Base-by-base conservation (phyloP, 352 stramenopile genomes). In the Phytophthora nicotianae region DNA sequence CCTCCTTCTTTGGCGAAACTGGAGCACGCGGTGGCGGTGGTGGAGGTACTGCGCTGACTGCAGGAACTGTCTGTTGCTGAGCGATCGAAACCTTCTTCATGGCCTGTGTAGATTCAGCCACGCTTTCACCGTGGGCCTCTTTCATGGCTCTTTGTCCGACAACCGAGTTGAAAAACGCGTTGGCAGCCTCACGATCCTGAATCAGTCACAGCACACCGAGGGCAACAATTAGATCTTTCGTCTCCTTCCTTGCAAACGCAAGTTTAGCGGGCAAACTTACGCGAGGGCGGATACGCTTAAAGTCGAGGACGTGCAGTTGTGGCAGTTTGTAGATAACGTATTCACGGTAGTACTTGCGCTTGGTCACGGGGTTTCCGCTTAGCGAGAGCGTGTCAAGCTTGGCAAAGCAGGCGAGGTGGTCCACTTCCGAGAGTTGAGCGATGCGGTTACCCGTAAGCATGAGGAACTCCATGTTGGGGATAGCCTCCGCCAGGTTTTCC, bases 361-460 rank as follows among this genome's bases (percentile, higher is more conserved):
- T 91, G n/a, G 77, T 80, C 33, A 98, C 88, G 5, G 92, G 91
- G 70, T 98, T 98, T 27, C 90, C 90, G 20, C 84, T 62, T 16
- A 98, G 74, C 56, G 77, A 89, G 19, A 95, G 71, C 42, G 86
- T 95, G 65, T 91, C 83, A 41, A 98, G 81, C 70, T 97, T 93
- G 42, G 68, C 50, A 41, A 97, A 93, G 41, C 68, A 71, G 20
- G 59, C 71, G 24, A 98, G 75, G 29, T 79, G 72, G 50, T 97
- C 90, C 4, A 98, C 65, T 65, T 98, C 90, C 11, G 75, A 74
- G 7, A 98, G 58, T 37, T 89, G 77, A 13, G 72, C 66, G 21
- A 98, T 82, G 56, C 75, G 75, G 75, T 98, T 98, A 52, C 90
- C 89, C 52, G 90, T 97, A 45, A 98, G 82, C 58, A 98, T 86